Conservation (phyloP, 805 yeast species). For the Komagataella ulmi region DNA sequence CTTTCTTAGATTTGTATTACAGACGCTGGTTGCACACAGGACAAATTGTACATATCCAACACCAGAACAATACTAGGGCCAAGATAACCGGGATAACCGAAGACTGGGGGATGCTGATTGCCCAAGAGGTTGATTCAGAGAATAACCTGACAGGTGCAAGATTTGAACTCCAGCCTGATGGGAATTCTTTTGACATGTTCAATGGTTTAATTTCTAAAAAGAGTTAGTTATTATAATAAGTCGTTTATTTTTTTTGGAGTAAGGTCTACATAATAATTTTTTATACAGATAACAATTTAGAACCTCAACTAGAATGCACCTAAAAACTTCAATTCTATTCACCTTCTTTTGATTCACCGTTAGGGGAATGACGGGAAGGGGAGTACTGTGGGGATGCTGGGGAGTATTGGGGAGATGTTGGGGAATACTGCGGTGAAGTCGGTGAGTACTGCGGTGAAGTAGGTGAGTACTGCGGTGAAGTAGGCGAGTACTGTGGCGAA, state of each 20-base stretch:
- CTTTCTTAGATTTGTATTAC: constrained; percentile 62
- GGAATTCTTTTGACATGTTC: constrained; percentile 93
- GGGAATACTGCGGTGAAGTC: constrained; percentile 71
- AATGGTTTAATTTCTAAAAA: constrained; percentile 70
- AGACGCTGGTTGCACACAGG: constrained; percentile 73
- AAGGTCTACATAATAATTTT: neutral
- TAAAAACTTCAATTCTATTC: neutral
- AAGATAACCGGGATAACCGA: constrained; percentile 67
- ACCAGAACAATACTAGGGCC: constrained; percentile 33
- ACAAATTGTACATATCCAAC: constrained; percentile 56
- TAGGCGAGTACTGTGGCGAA: constrained; percentile 60
- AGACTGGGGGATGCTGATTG: constrained; percentile 76
- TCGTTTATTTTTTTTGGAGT: neutral
- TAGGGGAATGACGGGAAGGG: constrained; percentile 49
- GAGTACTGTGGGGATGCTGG: constrained; percentile 55
- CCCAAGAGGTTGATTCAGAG: constrained; percentile 42
- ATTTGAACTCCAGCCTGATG: constrained; percentile 86
- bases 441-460: constrained; percentile 62
- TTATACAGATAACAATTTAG: neutral
- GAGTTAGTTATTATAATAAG: constrained; percentile 6
- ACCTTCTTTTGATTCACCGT: constrained; percentile 5
- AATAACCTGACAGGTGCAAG: constrained; percentile 36
- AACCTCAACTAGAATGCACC: neutral
- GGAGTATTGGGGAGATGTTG: constrained; percentile 56
- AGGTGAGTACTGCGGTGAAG: constrained; percentile 71